These are phyloP conservation scores for Corymbia maculata DNA, from an alignment of 345 rosid genomes.

Conservation along the genomic window DNA sequence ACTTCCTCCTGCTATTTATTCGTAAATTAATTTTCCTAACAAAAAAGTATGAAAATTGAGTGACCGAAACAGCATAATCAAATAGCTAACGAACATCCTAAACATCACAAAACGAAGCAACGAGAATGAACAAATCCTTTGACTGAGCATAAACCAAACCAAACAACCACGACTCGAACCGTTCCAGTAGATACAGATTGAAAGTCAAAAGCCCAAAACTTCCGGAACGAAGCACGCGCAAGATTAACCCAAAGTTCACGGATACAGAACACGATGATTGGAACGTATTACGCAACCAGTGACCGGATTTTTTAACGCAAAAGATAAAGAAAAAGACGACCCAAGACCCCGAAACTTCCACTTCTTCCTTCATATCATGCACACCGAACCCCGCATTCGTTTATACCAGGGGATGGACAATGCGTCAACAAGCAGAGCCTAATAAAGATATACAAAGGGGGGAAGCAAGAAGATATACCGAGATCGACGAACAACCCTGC, in stretches of 20 bases:
- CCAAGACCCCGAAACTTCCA: neutral
- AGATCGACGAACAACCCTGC: neutral
- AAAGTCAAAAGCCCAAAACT: neutral
- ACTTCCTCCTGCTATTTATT: neutral
- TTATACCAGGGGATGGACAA: neutral
- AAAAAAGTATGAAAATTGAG: neutral
- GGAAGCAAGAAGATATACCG: neutral
- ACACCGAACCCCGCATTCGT: neutral
- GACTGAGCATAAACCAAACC: neutral
- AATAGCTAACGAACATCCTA: neutral
- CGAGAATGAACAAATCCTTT: neutral
- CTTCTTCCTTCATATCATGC: neutral
- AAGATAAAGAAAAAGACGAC: neutral
- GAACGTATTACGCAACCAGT: neutral
- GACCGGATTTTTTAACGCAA: neutral
- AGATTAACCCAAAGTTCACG: neutral
- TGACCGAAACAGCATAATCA: neutral
- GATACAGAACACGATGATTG: accelerated
- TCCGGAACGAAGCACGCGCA: neutral
- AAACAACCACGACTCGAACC: neutral
- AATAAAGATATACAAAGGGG: neutral
- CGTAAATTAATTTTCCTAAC: neutral
- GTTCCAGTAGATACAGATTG: neutral
- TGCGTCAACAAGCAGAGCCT: neutral
- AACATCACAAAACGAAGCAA: neutral